Conservation (phyloP, 1,139 yeast species). For the Casaregolazyma suthepensis region DNA sequence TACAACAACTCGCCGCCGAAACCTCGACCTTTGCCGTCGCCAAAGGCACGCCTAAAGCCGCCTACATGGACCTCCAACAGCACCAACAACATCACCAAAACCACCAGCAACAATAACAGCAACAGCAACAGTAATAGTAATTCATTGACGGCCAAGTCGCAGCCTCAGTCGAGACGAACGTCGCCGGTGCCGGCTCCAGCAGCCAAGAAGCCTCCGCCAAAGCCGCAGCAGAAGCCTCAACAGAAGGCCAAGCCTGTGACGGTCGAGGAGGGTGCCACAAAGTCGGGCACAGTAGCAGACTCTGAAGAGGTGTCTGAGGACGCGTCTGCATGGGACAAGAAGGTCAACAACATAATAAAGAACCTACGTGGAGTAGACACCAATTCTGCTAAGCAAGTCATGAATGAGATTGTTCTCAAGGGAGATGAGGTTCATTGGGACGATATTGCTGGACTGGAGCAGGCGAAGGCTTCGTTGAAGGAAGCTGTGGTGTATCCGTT, state of each 20-base stretch:
- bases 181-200: neutral
- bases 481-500: slow-evolving; percentile 98
- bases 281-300: neutral
- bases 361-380: slow-evolving; percentile 46
- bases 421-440: slow-evolving; percentile 98
- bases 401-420: slow-evolving; percentile 84
- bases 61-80: neutral
- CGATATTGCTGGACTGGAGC: slow-evolving; percentile 90
- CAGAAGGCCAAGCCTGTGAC: slow-evolving; percentile 7
- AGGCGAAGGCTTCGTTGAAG: slow-evolving; percentile 82
- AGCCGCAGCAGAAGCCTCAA: too few relatives aligned
- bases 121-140: neutral
- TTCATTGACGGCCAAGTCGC: neutral
- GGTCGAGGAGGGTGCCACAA: neutral
- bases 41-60: neutral
- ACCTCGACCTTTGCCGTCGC: slow-evolving; percentile 2
- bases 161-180: neutral
- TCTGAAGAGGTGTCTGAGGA: slow-evolving; percentile 1
- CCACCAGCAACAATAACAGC: neutral
- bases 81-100: neutral
- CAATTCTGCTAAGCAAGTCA: slow-evolving; percentile 73
- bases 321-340: slow-evolving; percentile 6
- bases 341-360: slow-evolving; percentile 20
- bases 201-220: slow-evolving; percentile 1
- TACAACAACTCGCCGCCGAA: slow-evolving; percentile 3